These are phyloP conservation scores for Ceratocystis huliohia DNA, from an alignment of 2,329 filamentous ascomycete genomes.

Conservation along the genomic window DNA sequence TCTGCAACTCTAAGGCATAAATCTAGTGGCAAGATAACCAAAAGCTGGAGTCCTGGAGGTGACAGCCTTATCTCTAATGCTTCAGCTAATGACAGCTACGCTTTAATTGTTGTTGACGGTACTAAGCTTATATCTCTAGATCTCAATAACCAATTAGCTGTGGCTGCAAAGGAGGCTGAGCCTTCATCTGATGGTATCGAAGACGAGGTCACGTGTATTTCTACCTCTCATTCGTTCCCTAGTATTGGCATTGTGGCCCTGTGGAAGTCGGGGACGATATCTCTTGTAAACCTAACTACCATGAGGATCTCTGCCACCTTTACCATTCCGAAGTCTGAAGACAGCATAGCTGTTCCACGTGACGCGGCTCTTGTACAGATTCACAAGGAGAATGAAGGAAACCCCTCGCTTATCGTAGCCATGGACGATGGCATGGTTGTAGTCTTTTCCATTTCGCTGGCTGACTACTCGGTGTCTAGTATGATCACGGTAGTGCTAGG, in stretches of 20 bases:
- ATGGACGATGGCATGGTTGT: slow-evolving; percentile 88
- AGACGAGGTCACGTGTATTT: slow-evolving; percentile 76
- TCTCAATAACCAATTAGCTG: slow-evolving; percentile 44
- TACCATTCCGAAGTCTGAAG: slow-evolving; percentile 44
- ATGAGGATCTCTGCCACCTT: slow-evolving; percentile 55
- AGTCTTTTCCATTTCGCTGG: slow-evolving; percentile 58
- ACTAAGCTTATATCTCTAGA: slow-evolving; percentile 57
- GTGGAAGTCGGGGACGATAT: slow-evolving; percentile 71
- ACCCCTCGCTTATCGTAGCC: slow-evolving; percentile 71
- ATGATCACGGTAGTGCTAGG: slow-evolving; percentile 51
- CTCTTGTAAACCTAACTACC: slow-evolving; percentile 55
- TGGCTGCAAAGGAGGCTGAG: slow-evolving; percentile 39
- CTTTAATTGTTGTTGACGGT: slow-evolving; percentile 66
- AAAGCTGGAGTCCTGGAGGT: slow-evolving; percentile 42
- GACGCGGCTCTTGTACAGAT: slow-evolving; percentile 71
- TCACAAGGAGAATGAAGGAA: slow-evolving; percentile 43
- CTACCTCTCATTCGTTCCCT: slow-evolving; percentile 52
- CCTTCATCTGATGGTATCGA: slow-evolving; percentile 33
- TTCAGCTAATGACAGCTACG: slow-evolving; percentile 56
- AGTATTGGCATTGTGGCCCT: slow-evolving; percentile 70
- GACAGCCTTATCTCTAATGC: slow-evolving; percentile 59
- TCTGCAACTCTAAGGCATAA: slow-evolving; percentile 40
- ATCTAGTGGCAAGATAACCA: neutral
- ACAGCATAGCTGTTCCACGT: slow-evolving; percentile 67
- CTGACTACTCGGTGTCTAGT: slow-evolving; percentile 50